Base-by-base conservation (phyloP, 2,329 filamentous ascomycete genomes). In the Aspergillus versicolor region DNA sequence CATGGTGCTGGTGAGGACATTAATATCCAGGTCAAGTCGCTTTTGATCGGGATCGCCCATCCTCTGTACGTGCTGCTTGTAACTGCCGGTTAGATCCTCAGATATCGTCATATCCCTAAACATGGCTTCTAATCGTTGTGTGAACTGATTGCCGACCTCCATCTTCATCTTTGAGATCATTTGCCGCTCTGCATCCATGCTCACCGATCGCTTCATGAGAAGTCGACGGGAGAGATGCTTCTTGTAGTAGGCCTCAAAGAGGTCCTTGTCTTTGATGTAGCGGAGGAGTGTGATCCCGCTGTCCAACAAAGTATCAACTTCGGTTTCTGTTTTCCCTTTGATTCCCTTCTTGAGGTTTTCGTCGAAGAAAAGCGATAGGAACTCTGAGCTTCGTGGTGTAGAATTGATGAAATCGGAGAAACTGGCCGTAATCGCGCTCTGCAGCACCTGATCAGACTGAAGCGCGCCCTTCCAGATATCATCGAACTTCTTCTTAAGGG, bases 81-180 rank as follows among this genome's bases (percentile, higher is more conserved):
- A 97, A 55, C 84, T 86, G 12, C 85, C 77, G 0, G 90, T 91
- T 24, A 97, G 82, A 63, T 96, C 93, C 54, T 88, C 86, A 0
- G 92, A 97, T 12, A 92, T 86, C 15, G 88, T 86, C 84, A 97
- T 92, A 69, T 99, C 94, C 75, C 92, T 92, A 79, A 99, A 97
- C 92, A 99, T 97, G 63, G 92, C 90, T 70, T 99, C 94, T 44
- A 99, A 85, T 71, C 95, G 96, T 68, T 86, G 81, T 0, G 94
- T 97, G 72, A 97, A 97, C 64, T 92, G 88, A 72, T 95, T 96
- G 40, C 94, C 94, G 52, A 97, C 86, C 72, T 97, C 93, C 69
- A 94, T 86, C 82, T 97, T 97, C 92, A 99, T 97, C 62, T 93
- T 90, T 0, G 88, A 89, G 52, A 99, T 94, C 85, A 99, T 95